These are phyloP conservation scores for Lichtheimia ornata DNA, from an alignment of 371 early-diverging fungal genomes.

Conservation along the genomic window DNA sequence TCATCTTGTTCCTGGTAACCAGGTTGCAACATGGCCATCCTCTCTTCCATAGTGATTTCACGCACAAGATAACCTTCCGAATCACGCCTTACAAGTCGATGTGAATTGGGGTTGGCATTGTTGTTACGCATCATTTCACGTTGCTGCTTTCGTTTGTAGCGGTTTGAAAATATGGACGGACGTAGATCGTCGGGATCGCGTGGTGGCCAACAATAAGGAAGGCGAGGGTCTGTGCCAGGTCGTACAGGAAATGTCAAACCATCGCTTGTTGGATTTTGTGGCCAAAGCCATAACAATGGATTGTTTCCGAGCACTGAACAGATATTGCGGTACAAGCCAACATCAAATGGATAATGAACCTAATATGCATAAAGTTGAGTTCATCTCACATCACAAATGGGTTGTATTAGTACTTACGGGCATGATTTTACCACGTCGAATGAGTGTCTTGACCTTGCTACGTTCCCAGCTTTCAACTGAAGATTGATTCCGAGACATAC, in stretches of 20 bases:
- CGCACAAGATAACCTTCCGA: conserved; percentile 55
- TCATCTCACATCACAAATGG: not conserved
- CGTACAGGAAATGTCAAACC: conserved; percentile 73
- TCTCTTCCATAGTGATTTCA: conserved; percentile 37
- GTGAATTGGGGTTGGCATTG: not conserved
- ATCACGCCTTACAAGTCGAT: conserved; percentile 44
- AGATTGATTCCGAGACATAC: conserved; percentile 85
- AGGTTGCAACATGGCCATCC: conserved; percentile 21
- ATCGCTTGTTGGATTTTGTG: conserved; percentile 61
- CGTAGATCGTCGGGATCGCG: conserved; percentile 31
- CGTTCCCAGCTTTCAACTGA: conserved; percentile 90
- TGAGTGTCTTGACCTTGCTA: conserved; percentile 79
- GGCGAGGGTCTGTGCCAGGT: conserved; percentile 22
- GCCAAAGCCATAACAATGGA: conserved; percentile 70
- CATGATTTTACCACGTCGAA: conserved; percentile 63
- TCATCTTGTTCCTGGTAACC: not conserved
- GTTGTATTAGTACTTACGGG: conserved; percentile 41
- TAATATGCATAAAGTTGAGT: conserved; percentile 10
- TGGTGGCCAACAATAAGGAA: conserved; percentile 31
- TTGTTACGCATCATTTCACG: conserved; percentile 6
- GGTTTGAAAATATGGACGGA: conserved; percentile 35
- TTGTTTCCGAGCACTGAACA: conserved; percentile 77
- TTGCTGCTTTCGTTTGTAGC: conserved; percentile 38
- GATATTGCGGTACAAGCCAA: conserved; percentile 84
- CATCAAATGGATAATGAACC: conserved; percentile 88